Conservation (phyloP, 129 eudicot species). For the Saposhnikovia divaricata region DNA sequence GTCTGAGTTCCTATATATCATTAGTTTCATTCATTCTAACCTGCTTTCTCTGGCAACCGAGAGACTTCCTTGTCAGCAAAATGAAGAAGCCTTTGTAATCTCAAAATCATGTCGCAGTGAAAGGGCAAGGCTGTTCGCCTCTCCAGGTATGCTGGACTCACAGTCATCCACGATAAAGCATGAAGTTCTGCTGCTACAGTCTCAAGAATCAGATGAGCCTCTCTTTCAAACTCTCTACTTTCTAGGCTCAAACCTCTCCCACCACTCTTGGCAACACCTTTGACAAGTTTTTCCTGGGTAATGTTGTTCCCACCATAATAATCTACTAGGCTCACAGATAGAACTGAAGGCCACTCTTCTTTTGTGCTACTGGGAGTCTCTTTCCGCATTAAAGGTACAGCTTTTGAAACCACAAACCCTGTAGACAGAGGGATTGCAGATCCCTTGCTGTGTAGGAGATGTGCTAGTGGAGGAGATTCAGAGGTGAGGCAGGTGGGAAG, state of each 20-base stretch:
- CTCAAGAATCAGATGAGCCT: constrained; percentile 59
- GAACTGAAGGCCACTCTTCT: constrained; percentile 97
- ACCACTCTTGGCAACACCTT: constrained; percentile 33
- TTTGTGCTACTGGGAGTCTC: constrained; percentile 43
- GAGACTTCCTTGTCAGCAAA: constrained; percentile 90
- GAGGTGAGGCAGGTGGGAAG: constrained; percentile 96
- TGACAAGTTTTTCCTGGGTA: constrained; percentile 30
- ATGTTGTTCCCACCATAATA: constrained; percentile 56
- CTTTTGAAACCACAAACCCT: constrained; percentile 82
- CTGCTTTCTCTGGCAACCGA: constrained; percentile 40
- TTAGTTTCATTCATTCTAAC: background rate
- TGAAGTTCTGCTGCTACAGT: constrained; percentile 88
- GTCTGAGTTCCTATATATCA: background rate
- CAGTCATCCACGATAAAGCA: constrained; percentile 97
- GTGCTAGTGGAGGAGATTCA: constrained; percentile 95
- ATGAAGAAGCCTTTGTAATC: constrained; percentile 84
- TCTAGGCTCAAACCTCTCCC: constrained; percentile 25
- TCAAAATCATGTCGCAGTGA: constrained; percentile 92
- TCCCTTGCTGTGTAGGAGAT: constrained; percentile 97
- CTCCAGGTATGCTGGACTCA: constrained; percentile 85
- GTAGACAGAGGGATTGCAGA: constrained; percentile 81
- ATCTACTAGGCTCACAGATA: constrained; percentile 76
- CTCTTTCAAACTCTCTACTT: constrained; percentile 41
- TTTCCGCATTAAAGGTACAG: constrained; percentile 80
- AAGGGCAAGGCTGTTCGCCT: constrained; percentile 85